phyloP scores from a whole-genome alignment of 1,284 basidiomycete genomes.

The Malassezia nana region DNA sequence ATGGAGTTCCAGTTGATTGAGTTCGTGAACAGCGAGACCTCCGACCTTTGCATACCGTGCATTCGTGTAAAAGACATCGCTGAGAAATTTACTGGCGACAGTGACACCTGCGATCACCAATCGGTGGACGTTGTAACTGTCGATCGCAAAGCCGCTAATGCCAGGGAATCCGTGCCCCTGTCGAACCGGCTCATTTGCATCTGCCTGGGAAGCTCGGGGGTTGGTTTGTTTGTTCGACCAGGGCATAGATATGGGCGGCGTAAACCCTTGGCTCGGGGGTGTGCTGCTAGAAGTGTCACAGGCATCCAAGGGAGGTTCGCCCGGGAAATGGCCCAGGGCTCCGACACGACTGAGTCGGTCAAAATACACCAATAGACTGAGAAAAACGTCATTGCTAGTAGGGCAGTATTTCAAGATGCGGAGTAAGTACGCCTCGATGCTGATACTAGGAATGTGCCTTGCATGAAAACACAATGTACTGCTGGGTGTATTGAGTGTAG shows the following conservation, averaged over 20 bases:
- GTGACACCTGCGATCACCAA: constrained; percentile 94
- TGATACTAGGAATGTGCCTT: constrained; percentile 84
- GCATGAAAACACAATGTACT: constrained; percentile 88
- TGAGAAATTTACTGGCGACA: constrained; percentile 96
- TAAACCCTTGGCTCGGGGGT: not conserved
- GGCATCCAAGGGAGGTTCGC: not conserved
- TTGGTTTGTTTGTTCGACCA: not conserved
- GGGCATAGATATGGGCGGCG: constrained; percentile 1
- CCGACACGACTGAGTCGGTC: constrained; percentile 60
- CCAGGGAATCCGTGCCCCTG: constrained; percentile 20
- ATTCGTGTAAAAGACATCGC: constrained; percentile 99
- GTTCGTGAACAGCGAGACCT: constrained; percentile 80
- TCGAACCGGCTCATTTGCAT: not conserved
- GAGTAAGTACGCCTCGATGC: constrained; percentile 84
- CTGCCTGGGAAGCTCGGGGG: not conserved
- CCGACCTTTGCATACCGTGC: constrained; percentile 97
- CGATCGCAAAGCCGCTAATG: constrained; percentile 72
- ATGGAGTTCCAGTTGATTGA: constrained; percentile 93
- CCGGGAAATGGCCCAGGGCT: constrained; percentile 13
- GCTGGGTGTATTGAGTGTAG: constrained; percentile 65
- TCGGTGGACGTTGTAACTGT: constrained; percentile 91
- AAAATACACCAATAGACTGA: constrained; percentile 88
- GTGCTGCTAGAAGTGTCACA: not conserved
- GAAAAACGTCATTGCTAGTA: constrained; percentile 93
- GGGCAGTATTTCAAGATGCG: constrained; percentile 97